phyloP scores from a whole-genome alignment of 495 filamentous ascomycete genomes.

The Amorphotheca resinae region DNA sequence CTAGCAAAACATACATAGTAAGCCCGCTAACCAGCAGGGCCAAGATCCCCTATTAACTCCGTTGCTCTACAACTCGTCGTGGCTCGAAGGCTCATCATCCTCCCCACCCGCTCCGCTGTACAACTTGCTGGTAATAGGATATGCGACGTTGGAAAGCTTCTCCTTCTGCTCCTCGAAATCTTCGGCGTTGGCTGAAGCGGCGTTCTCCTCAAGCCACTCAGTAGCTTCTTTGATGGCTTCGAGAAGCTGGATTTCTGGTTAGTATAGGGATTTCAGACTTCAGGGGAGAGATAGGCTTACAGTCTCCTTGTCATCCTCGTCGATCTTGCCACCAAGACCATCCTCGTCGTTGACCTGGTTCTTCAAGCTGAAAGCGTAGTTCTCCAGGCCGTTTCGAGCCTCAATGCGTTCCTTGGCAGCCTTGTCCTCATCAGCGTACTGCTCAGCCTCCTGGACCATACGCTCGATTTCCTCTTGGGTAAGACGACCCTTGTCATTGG shows the following conservation, averaged over 20 bases:
- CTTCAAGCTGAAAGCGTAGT: conserved; percentile 95
- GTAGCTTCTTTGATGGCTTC: conserved; percentile 95
- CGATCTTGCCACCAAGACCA: conserved; percentile 93
- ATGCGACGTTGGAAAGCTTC: conserved; percentile 91
- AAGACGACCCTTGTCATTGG: conserved; percentile 95
- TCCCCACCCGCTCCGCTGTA: conserved; percentile 55
- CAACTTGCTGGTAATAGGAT: conserved; percentile 97
- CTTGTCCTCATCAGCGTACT: conserved; percentile 98
- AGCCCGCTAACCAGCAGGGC: not conserved
- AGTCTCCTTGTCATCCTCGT: conserved; percentile 97
- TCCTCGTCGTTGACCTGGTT: conserved; percentile 98
- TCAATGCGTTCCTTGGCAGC: conserved; percentile 88
- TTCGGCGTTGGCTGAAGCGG: conserved; percentile 68
- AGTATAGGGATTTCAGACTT: conserved; percentile 5
- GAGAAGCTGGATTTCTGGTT: conserved; percentile 48
- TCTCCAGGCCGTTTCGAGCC: conserved; percentile 91
- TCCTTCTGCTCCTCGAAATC: conserved; percentile 99
- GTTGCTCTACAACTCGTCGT: conserved; percentile 77
- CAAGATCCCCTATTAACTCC: not conserved
- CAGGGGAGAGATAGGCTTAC: conserved; percentile 31
- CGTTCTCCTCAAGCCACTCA: conserved; percentile 98
- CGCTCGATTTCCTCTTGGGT: conserved; percentile 95
- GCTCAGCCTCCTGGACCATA: conserved; percentile 94
- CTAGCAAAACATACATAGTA: not conserved
- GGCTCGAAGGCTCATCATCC: conserved; percentile 60